A percentile compares a stretch with the other conserved stretches of the same genome.
Evolutionary conservation across 371 early-diverging fungal species (phyloP).

Genomic region (Phascolomyces articulosus): DNA sequence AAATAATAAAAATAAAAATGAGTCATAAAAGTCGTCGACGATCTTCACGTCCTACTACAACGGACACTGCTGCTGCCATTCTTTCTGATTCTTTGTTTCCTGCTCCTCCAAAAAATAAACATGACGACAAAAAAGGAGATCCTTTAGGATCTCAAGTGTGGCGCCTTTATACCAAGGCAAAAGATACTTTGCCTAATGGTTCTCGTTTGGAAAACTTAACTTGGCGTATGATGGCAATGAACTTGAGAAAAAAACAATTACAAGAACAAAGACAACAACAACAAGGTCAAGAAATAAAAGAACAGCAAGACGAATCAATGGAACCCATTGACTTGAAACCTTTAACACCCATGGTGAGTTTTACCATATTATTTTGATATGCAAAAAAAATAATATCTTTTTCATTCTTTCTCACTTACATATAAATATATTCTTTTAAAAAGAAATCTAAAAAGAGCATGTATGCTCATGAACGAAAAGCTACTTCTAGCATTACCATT

Average conservation of each 20-base stretch:
- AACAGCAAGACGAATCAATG: slow-evolving; percentile 5
- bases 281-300: background rate
- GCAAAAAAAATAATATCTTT: background rate
- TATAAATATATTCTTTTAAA: too few relatives aligned
- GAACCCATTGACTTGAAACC: slow-evolving; percentile 5
- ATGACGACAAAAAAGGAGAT: slow-evolving; percentile 44
- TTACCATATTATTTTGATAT: background rate
- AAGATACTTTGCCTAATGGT: slow-evolving; percentile 61
- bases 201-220: slow-evolving; percentile 69
- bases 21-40: slow-evolving; percentile 2
- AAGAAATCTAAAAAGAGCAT: background rate
- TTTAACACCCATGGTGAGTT: background rate
- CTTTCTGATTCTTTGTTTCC: slow-evolving; percentile 3
- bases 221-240: slow-evolving; percentile 73
- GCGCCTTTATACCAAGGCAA: slow-evolving; percentile 67
- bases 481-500: slow-evolving; percentile 8
- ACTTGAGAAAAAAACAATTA: slow-evolving; percentile 41
- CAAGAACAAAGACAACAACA: slow-evolving; percentile 28
- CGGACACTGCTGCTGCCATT: slow-evolving; percentile 1
- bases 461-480: background rate
- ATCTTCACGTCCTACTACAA: background rate
- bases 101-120: background rate
- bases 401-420: background rate
- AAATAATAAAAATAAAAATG: background rate
- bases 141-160: slow-evolving; percentile 62